phyloP scores from a whole-genome alignment of 352 stramenopile species.

The Globisporangium heterothallicum region DNA sequence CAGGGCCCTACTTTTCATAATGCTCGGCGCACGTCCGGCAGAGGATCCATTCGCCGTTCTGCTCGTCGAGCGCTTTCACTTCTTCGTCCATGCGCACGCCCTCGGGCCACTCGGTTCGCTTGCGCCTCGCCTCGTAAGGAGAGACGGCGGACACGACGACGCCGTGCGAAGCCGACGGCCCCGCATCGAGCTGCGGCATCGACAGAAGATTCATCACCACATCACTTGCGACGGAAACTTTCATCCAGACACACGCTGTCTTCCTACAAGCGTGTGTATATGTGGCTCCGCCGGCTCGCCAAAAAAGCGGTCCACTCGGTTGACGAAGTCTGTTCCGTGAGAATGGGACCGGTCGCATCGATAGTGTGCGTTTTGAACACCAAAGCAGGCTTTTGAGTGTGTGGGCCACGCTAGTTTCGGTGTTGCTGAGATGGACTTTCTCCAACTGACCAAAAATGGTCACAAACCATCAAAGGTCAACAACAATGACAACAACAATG shows the following conservation, averaged over 20 bases:
- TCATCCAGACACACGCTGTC: constrained; percentile 18
- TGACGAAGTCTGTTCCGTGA: too few species aligned
- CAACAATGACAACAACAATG: too few species aligned
- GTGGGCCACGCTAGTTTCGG: too few species aligned
- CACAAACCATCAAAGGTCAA: too few species aligned
- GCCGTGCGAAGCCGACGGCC: background rate
- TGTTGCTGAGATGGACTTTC: too few species aligned
- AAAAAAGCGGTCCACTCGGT: too few species aligned
- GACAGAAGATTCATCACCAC: constrained; percentile 17
- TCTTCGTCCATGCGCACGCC: constrained; percentile 44
- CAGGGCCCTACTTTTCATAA: constrained; percentile 34
- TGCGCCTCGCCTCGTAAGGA: constrained; percentile 47
- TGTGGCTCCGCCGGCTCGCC: background rate
- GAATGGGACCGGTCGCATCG: too few species aligned
- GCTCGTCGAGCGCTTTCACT: constrained; percentile 47
- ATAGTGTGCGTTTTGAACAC: too few species aligned
- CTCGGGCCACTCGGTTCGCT: constrained; percentile 48
- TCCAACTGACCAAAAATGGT: too few species aligned
- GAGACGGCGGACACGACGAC: background rate
- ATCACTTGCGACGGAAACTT: constrained; percentile 15
- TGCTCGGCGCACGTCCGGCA: constrained; percentile 53
- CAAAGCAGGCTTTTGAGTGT: too few species aligned
- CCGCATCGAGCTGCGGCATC: constrained; percentile 10
- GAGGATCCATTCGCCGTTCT: constrained; percentile 61
- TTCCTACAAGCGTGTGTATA: constrained; percentile 12